Evolutionary conservation across 331 rosid genomes (phyloP), one percentile per base, ranked within the genome.

Genomic region (Arachis monticola): DNA sequence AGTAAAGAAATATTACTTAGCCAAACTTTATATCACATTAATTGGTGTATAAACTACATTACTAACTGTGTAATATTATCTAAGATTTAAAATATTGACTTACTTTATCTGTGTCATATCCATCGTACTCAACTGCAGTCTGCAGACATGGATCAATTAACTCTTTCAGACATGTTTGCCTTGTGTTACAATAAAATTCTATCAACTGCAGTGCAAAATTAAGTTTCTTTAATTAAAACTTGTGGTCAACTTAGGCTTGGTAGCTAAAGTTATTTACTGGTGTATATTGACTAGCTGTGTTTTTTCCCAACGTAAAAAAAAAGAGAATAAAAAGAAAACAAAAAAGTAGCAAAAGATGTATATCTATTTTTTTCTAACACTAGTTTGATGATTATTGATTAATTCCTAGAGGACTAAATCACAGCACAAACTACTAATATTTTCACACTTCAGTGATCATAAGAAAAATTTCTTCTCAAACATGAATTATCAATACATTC

Each of bases 1-100:
- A 70, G 67, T 58, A 79, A 80, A 70, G n/a, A 27, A 14, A 70
- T 40, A 55, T 12, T 32, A 45, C 42, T 38, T 56, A 9, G 59
- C 69, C 44, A 63, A 69, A 27, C 63, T 47, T 53, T 14, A 22
- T 22, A 60, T 47, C 22, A 70, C 22, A 31, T 32, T 59, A 60
- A 42, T 10, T 45, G 46, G 53, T 10, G 48, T 31, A 52, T n/a
- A 42, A 51, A 4, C 46, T 17, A 27, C 63, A 55, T 32, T 53
- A 22, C 1, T 5, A 69, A 31, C 42, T 14, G 53, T 64, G 31
- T 56, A 10, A 62, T 27, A 51, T 10, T 60, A 73, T 68, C 14
- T 31, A 45, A 45, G 41, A 59, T 58, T 8, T 17, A 50, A 75
- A 4, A 41, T 4, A 14, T 17, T 10, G 10, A 46, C 8, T 53